These are phyloP conservation scores for Nigrospora osmanthi DNA, from an alignment of 2,329 filamentous ascomycete species.

Conservation along the genomic window DNA sequence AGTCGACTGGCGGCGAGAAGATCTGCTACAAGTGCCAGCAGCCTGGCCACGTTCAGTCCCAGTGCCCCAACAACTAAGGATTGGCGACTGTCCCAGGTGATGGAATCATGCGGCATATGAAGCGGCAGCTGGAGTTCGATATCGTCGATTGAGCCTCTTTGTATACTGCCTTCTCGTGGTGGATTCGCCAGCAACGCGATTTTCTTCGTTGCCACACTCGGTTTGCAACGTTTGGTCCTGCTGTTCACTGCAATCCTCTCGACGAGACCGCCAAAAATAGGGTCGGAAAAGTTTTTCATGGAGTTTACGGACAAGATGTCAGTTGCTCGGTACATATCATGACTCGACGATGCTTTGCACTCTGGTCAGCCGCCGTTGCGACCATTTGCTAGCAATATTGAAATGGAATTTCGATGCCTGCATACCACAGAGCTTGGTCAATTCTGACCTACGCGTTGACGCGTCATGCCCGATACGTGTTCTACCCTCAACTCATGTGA, in stretches of 20 bases:
- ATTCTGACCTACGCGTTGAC: too few species aligned
- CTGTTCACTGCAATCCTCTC: constrained; percentile 1
- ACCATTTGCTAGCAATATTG: not conserved
- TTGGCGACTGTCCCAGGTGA: not conserved
- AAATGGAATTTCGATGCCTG: not conserved
- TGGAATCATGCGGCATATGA: not conserved
- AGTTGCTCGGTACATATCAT: not conserved
- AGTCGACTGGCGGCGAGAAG: constrained; percentile 79
- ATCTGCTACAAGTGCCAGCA: constrained; percentile 96
- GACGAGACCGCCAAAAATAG: not conserved
- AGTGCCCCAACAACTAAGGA: constrained; percentile 65
- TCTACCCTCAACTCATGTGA: too few species aligned
- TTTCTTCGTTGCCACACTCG: constrained; percentile 1
- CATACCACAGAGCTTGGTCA: not conserved
- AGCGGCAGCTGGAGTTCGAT: not conserved
- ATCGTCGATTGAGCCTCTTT: constrained; percentile 2
- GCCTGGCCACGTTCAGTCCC: constrained; percentile 82
- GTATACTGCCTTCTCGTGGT: constrained; percentile 1
- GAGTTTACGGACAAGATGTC: not conserved
- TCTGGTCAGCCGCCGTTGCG: not conserved
- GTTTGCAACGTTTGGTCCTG: not conserved
- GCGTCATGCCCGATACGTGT: too few species aligned
- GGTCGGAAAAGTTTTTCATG: constrained; percentile 2
- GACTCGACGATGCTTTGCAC: too few species aligned
- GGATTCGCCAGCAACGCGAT: not conserved